Evolutionary conservation across 1,284 basidiomycete genomes (phyloP).

Genomic region (Boletus sp.): DNA sequence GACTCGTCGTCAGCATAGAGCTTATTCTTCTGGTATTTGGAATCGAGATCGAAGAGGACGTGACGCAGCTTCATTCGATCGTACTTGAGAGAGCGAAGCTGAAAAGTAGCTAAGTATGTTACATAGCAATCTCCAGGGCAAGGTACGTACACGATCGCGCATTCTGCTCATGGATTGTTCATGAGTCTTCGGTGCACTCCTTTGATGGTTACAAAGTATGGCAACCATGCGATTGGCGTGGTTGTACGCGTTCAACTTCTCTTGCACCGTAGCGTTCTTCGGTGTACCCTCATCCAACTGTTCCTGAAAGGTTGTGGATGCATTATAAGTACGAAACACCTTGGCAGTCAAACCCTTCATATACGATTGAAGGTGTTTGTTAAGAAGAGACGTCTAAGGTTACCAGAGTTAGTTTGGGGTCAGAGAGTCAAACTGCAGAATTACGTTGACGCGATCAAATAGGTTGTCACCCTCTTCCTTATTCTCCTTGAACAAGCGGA

Average conservation of each 20-base stretch:
- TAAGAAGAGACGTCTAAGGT: constrained; percentile 74
- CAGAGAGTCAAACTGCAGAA: constrained; percentile 5
- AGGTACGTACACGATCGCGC: constrained; percentile 69
- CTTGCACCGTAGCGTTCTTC: constrained; percentile 71
- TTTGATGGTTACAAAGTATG: constrained; percentile 97
- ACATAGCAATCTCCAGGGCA: background rate
- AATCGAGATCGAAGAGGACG: constrained; percentile 69
- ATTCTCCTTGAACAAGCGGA: constrained; percentile 85
- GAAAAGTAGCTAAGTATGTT: constrained; percentile 12
- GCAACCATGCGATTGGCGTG: constrained; percentile 93
- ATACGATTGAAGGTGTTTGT: constrained; percentile 86
- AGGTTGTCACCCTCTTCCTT: constrained; percentile 87
- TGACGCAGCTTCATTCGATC: constrained; percentile 90
- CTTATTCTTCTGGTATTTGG: constrained; percentile 80
- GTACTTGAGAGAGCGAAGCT: constrained; percentile 83
- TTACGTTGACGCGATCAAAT: constrained; percentile 90
- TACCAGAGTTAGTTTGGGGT: constrained; percentile 8
- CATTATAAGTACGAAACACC: constrained; percentile 99
- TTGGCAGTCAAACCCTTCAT: constrained; percentile 97
- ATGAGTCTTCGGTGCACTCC: constrained; percentile 86
- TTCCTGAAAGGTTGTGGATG: constrained; percentile 89
- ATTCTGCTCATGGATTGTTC: constrained; percentile 91
- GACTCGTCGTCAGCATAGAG: constrained; percentile 81
- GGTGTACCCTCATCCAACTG: constrained; percentile 78
- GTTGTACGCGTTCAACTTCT: constrained; percentile 94